Conservation (phyloP, 2,329 filamentous ascomycete genomes). For the Colletotrichum liriopes region DNA sequence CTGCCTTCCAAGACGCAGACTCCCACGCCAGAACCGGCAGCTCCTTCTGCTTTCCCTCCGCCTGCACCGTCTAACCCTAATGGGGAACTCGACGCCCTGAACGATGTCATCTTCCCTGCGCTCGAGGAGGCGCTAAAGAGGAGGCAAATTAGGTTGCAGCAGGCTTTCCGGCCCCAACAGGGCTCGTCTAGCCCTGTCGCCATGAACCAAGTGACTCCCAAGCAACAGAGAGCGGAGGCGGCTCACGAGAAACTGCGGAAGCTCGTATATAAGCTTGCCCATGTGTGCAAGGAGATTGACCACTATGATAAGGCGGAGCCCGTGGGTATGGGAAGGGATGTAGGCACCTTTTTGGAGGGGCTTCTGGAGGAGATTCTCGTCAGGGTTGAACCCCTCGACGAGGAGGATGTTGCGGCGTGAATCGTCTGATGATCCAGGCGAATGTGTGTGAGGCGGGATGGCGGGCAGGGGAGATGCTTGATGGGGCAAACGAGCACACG, state of each 20-base stretch:
- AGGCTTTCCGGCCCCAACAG: constrained; percentile 60
- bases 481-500: constrained; percentile 14
- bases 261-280: constrained; percentile 85
- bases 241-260: constrained; percentile 87
- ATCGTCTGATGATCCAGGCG: constrained; percentile 34
- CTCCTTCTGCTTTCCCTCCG: constrained; percentile 69
- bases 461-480: constrained; percentile 15
- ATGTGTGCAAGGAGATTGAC: constrained; percentile 92
- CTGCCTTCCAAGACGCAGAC: constrained; percentile 52
- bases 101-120: constrained; percentile 93
- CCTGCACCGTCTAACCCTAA: constrained; percentile 71
- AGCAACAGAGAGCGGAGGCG: constrained; percentile 77
- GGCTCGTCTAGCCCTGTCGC: constrained; percentile 49
- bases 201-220: constrained; percentile 68
- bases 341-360: constrained; percentile 90
- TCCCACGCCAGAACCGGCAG: constrained; percentile 51
- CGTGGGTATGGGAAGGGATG: constrained; percentile 94
- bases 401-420: constrained; percentile 64
- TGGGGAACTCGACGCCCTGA: constrained; percentile 86
- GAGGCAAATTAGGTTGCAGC: constrained; percentile 75
- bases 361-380: constrained; percentile 95
- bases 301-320: constrained; percentile 87
- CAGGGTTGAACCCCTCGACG: constrained; percentile 88
- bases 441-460: constrained; percentile 27
- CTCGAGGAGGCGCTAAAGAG: constrained; percentile 92